phyloP scores from a whole-genome alignment of 2,329 filamentous ascomycete species.

The Fusarium sp. region DNA sequence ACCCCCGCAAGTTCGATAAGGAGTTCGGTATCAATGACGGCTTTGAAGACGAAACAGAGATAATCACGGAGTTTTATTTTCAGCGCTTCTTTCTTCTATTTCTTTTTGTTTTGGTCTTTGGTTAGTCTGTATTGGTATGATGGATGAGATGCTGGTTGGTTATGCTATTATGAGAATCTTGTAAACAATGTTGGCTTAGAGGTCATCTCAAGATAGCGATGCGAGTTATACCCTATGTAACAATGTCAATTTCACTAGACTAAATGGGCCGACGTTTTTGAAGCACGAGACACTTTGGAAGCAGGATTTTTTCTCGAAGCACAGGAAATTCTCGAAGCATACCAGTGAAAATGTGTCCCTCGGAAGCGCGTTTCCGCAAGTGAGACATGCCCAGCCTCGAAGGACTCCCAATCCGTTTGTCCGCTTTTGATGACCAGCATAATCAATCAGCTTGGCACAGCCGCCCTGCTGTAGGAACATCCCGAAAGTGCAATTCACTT shows the following conservation, averaged over 20 bases:
- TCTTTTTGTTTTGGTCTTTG: background rate
- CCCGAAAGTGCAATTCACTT: background rate
- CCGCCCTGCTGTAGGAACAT: background rate
- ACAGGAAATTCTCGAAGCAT: background rate
- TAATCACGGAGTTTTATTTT: background rate
- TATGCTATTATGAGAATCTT: background rate
- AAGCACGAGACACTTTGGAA: too few relatives aligned
- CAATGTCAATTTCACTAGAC: background rate
- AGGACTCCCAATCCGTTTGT: fast-evolving
- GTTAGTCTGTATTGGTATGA: background rate
- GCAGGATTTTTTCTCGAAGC: fast-evolving
- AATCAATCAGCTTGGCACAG: fast-evolving
- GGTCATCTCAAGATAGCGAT: background rate
- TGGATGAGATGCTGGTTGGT: background rate
- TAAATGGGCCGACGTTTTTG: background rate
- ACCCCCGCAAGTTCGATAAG: constrained; percentile 39
- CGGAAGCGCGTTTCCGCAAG: fast-evolving
- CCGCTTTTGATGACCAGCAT: background rate
- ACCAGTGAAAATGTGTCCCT: fast-evolving
- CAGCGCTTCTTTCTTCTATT: background rate
- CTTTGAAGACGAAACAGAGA: constrained; percentile 12
- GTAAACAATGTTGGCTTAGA: background rate
- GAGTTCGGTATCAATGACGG: constrained; percentile 40
- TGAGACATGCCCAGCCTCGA: background rate
- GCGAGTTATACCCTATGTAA: constrained; percentile 13